These are phyloP conservation scores for Luffa acutangula DNA, from an alignment of 306 rosid species.

Conservation along the genomic window DNA sequence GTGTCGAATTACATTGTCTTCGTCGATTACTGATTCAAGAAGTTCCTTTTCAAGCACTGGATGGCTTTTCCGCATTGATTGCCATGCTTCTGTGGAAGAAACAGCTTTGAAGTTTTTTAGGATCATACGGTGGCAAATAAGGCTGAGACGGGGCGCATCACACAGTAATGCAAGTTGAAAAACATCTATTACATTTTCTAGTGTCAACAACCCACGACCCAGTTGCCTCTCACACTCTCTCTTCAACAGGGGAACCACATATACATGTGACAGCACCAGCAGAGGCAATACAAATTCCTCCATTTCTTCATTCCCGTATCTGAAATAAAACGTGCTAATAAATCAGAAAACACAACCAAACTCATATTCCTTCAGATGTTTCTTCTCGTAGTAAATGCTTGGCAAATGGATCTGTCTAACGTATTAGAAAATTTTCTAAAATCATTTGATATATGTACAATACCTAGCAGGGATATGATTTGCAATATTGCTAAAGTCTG, in stretches of 20 bases:
- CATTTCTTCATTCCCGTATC: constrained; percentile 65
- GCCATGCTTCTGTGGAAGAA: constrained; percentile 65
- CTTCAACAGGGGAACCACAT: constrained; percentile 66
- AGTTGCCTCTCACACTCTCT: constrained; percentile 46
- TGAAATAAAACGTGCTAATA: neutral
- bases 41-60: constrained; percentile 59
- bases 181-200: constrained; percentile 57
- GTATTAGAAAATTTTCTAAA: neutral
- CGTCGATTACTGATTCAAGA: constrained; percentile 33
- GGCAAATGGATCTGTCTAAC: neutral
- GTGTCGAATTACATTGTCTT: constrained; percentile 45
- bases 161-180: constrained; percentile 79
- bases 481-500: neutral
- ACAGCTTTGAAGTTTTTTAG: constrained; percentile 43
- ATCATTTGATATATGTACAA: neutral
- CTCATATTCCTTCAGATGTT: neutral
- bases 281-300: constrained; percentile 45
- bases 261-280: constrained; percentile 72
- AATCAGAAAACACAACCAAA: neutral
- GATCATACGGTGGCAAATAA: constrained; percentile 65
- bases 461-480: neutral
- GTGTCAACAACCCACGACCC: constrained; percentile 36
- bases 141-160: constrained; percentile 70
- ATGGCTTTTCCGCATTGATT: constrained; percentile 59
- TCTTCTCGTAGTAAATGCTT: neutral